Evolutionary conservation across 1,284 basidiomycete species (phyloP), one percentile per base, ranked within the genome.

Genomic region (Stereum hirsutum): DNA sequence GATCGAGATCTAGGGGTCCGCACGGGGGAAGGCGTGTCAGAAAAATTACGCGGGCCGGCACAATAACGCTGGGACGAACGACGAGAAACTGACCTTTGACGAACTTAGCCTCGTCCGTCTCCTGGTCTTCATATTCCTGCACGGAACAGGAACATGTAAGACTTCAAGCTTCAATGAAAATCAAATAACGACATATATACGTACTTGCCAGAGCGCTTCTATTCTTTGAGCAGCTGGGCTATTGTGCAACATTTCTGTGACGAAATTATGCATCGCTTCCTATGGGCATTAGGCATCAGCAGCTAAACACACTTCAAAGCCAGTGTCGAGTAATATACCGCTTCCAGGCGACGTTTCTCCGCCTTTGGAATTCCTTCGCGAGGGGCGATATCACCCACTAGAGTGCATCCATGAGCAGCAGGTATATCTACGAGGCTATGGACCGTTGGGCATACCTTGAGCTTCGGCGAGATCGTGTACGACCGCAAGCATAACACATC

Each of bases 381-480:
- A 0, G 95, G 95, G 0, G 93, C 79, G 44, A 98, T 95, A 56
- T 98, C 95, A 1, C 95, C 95, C 3, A 97, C 94, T 78, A 36
- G 31, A 27, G 7, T 14, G 14, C 17, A 6, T 7, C 27, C 7
- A 27, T 0, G 2, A n/a, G 31, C 6, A 43, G 26, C 28, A 19
- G 14, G 30, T 3, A 37, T 5, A 32, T 20, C 25, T 17, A 26
- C 17, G 24, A 6, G 33, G 28, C 17, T 8, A 8, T 2, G 14
- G 14, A n/a, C 8, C 24, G 17, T 12, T 14, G 11, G n/a, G 17
- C 52, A 44, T 42, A 78, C 83, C 82, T 64, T 95, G 89, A 0
- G 95, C 95, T 63, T 98, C 95, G 10, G 95, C 95, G 10, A 99
- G 75, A 63, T 99, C 95, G 56, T 98, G 95, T 6, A 97, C 89